Evolutionary conservation across 2,329 filamentous ascomycete genomes (phyloP).

Genomic region (Stenocarpella maydis): DNA sequence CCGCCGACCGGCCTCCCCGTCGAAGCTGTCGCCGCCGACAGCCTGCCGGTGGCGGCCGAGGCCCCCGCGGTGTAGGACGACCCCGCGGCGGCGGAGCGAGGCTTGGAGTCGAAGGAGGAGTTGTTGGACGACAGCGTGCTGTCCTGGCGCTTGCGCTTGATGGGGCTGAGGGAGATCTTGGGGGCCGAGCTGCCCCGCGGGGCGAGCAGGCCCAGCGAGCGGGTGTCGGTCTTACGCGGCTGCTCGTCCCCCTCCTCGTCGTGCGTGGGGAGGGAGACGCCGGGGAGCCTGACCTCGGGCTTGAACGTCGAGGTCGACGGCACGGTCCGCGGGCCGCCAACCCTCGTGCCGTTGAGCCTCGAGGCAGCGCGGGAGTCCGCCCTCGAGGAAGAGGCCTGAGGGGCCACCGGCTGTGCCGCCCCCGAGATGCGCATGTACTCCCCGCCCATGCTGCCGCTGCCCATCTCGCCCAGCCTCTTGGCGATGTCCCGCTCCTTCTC

Average conservation of each 20-base stretch:
- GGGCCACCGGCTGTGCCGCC: neutral
- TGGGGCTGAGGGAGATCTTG: slow-evolving; percentile 63
- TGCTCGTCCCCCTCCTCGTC: slow-evolving; percentile 37
- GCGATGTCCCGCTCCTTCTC: slow-evolving; percentile 79
- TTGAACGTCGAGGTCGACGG: slow-evolving; percentile 34
- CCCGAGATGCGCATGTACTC: slow-evolving; percentile 69
- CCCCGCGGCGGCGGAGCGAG: neutral
- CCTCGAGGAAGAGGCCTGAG: slow-evolving; percentile 5
- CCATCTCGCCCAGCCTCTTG: slow-evolving; percentile 70
- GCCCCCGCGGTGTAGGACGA: neutral
- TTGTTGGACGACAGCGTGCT: slow-evolving; percentile 51
- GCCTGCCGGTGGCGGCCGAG: neutral
- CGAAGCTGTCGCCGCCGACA: neutral
- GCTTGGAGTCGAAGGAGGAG: slow-evolving; percentile 26
- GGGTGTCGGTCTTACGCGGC: slow-evolving; percentile 52
- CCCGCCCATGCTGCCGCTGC: slow-evolving; percentile 67
- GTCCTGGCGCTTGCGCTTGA: slow-evolving; percentile 68
- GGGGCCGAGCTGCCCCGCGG: slow-evolving; percentile 49
- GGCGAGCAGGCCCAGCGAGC: slow-evolving; percentile 52
- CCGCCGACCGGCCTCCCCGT: slow-evolving; percentile 36
- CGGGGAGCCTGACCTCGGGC: slow-evolving; percentile 31
- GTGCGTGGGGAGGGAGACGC: slow-evolving; percentile 30
- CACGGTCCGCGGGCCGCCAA: slow-evolving; percentile 12
- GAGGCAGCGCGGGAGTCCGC: slow-evolving; percentile 33
- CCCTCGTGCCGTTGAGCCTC: slow-evolving; percentile 24